A percentile compares a stretch with the other conserved stretches of the same genome.
Evolutionary conservation across 2,329 filamentous ascomycete species (phyloP).

Genomic region (Sclerotinia minor): DNA sequence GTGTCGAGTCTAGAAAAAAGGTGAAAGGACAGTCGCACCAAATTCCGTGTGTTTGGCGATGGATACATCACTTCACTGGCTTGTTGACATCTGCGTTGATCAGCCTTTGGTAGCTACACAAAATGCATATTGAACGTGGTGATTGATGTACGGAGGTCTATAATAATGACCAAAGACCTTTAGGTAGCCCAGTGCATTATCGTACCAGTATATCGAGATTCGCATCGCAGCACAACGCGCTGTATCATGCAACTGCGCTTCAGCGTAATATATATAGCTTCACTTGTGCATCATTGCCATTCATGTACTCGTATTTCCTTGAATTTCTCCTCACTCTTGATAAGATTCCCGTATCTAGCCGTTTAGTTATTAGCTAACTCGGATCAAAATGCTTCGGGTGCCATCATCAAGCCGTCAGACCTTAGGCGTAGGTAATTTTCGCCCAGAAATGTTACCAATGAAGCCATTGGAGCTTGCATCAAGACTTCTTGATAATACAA

Average conservation of each 20-base stretch:
- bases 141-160: conserved; percentile 9
- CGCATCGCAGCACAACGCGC: conserved; percentile 1
- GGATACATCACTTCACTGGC: conserved; percentile 11
- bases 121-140: conserved; percentile 19
- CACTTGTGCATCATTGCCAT: conserved; percentile 7
- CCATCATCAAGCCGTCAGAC: neutral
- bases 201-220: conserved; percentile 17
- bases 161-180: neutral
- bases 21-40: neutral
- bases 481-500: conserved; percentile 14
- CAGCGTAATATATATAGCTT: conserved; percentile 4
- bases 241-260: conserved; percentile 13
- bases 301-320: neutral
- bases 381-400: neutral
- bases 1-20: neutral
- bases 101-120: conserved; percentile 12
- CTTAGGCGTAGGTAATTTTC: neutral
- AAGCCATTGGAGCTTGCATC: neutral
- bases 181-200: conserved; percentile 19
- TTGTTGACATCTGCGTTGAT: conserved; percentile 9
- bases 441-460: neutral
- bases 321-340: neutral
- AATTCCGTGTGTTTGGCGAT: conserved; percentile 2
- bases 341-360: neutral
- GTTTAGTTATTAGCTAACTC: neutral